phyloP scores from a whole-genome alignment of 2,329 filamentous ascomycete species.

The Hirsutella rhossiliensis region DNA sequence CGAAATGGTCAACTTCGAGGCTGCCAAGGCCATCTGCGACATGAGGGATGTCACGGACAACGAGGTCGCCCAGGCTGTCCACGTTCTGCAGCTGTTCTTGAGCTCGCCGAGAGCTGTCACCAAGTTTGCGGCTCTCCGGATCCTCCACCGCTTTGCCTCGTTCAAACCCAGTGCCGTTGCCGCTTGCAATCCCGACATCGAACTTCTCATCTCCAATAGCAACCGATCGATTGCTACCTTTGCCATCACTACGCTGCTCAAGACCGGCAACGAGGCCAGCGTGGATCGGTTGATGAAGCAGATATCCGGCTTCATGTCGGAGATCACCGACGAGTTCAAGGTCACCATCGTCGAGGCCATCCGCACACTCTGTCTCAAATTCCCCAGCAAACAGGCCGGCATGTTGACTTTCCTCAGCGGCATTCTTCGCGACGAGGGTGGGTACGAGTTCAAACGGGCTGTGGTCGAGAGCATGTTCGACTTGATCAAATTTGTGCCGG shows the following conservation, averaged over 20 bases:
- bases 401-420: constrained; percentile 96
- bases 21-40: constrained; percentile 94
- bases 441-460: constrained; percentile 95
- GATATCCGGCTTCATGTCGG: constrained; percentile 95
- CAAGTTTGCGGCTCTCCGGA: constrained; percentile 93
- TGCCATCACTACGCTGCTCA: constrained; percentile 92
- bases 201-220: constrained; percentile 89
- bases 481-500: constrained; percentile 95
- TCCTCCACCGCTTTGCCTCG: constrained; percentile 89
- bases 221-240: constrained; percentile 98
- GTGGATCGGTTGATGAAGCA: constrained; percentile 98
- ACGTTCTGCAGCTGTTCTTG: constrained; percentile 92
- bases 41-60: constrained; percentile 86
- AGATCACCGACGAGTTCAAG: constrained; percentile 99
- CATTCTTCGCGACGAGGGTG: constrained; percentile 92
- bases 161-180: constrained; percentile 92
- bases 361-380: constrained; percentile 90
- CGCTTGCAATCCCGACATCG: constrained; percentile 93
- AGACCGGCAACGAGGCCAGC: constrained; percentile 95
- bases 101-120: constrained; percentile 91
- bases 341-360: constrained; percentile 99
- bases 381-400: constrained; percentile 93
- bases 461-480: constrained; percentile 99
- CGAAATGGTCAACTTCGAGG: constrained; percentile 99
- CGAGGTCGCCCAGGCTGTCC: constrained; percentile 84